These are phyloP conservation scores for Nigrograna mackinnonii DNA, from an alignment of 2,329 filamentous ascomycete species.

Conservation along the genomic window DNA sequence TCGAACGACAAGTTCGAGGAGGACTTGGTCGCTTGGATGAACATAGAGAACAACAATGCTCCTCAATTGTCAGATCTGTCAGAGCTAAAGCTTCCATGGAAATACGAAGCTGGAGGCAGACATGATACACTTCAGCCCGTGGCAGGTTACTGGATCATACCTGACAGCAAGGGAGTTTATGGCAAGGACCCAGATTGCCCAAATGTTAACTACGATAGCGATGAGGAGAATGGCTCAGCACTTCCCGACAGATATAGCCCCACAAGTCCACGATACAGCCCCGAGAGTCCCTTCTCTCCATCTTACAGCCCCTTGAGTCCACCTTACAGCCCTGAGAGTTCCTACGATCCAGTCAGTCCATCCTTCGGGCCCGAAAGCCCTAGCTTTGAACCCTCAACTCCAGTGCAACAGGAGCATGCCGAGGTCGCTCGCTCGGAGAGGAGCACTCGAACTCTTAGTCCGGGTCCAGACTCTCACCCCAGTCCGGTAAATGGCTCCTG, in stretches of 20 bases:
- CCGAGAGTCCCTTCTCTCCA: neutral
- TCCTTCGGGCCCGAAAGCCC: too few relatives aligned
- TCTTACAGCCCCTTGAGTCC: neutral
- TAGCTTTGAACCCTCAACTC: too few relatives aligned
- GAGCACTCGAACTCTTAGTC: too few relatives aligned
- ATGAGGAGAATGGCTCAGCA: slow-evolving; percentile 4
- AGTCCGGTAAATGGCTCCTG: too few relatives aligned
- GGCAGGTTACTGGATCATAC: slow-evolving; percentile 7
- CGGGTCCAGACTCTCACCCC: too few relatives aligned
- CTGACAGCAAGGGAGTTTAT: slow-evolving; percentile 3
- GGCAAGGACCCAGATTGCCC: slow-evolving; percentile 7
- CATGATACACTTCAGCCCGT: slow-evolving; percentile 5
- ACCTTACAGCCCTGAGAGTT: neutral
- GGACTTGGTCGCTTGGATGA: too few relatives aligned
- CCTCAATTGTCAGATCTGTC: slow-evolving; percentile 2
- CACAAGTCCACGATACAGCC: too few relatives aligned
- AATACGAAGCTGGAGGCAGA: slow-evolving; percentile 5
- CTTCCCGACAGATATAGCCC: too few relatives aligned
- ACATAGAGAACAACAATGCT: neutral
- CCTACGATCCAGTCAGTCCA: too few relatives aligned
- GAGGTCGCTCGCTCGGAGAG: too few relatives aligned
- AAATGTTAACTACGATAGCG: slow-evolving; percentile 6
- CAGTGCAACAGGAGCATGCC: too few relatives aligned
- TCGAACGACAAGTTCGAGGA: too few relatives aligned
- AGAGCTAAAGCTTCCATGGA: slow-evolving; percentile 4